phyloP scores from a whole-genome alignment of 2,329 filamentous ascomycete species.

The Diaporthe sp. region DNA sequence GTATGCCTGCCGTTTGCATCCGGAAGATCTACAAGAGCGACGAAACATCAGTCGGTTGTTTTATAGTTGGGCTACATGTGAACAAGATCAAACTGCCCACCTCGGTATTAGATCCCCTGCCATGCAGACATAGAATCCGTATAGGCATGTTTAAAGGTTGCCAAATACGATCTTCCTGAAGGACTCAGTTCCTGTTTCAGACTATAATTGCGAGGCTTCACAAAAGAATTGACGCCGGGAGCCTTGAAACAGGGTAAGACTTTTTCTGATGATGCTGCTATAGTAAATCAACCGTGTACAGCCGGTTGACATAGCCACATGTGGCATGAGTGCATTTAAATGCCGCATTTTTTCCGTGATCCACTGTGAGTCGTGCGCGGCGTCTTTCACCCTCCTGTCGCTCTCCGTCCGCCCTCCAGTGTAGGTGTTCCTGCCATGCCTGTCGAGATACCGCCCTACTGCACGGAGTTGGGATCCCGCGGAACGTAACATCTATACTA shows the following conservation, averaged over 20 bases:
- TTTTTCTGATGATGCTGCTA: not conserved
- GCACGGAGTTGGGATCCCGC: not conserved
- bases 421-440: not conserved
- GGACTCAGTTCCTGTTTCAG: constrained; percentile 12
- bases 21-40: constrained; percentile 35
- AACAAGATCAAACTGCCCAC: constrained; percentile 3
- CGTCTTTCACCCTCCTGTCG: not conserved
- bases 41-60: not conserved
- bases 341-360: not conserved
- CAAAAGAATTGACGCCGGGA: not conserved
- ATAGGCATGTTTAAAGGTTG: constrained; percentile 29
- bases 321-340: not conserved
- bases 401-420: not conserved
- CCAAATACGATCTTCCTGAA: constrained; percentile 11
- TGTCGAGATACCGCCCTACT: constrained; percentile 10
- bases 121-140: constrained; percentile 34
- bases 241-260: not conserved
- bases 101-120: constrained; percentile 35
- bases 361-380: not conserved
- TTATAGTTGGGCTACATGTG: not conserved
- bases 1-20: constrained; percentile 37
- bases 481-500: not conserved
- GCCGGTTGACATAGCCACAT: not conserved
- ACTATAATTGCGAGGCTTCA: not conserved
- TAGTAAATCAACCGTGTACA: constrained; percentile 1